Evolutionary conservation across 2,329 filamentous ascomycete species (phyloP).

Genomic region (Sphaerulina vaccinii): DNA sequence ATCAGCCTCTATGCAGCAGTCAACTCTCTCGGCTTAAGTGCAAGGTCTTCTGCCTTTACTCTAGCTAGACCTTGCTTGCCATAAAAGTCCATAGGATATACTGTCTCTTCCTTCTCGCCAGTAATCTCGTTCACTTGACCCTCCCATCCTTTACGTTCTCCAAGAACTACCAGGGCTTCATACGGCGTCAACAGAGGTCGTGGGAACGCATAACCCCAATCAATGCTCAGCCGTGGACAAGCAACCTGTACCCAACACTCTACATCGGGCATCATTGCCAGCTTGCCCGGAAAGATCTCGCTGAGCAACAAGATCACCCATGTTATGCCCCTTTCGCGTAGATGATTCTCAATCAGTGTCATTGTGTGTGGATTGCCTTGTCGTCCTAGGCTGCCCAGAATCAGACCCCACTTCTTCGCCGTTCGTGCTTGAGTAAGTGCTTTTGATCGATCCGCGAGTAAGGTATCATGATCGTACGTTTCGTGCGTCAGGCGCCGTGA

Average conservation of each 20-base stretch:
- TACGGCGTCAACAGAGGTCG: constrained; percentile 88
- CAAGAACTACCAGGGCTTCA: constrained; percentile 88
- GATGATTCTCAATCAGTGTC: constrained; percentile 74
- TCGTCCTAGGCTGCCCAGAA: constrained; percentile 84
- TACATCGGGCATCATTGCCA: constrained; percentile 88
- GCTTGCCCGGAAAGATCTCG: constrained; percentile 94
- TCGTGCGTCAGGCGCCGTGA: constrained; percentile 88
- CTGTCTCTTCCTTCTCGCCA: constrained; percentile 23
- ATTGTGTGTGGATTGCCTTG: constrained; percentile 96
- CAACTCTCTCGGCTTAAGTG: constrained; percentile 12
- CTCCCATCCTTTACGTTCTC: constrained; percentile 69
- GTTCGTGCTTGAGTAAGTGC: constrained; percentile 74
- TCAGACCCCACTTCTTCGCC: constrained; percentile 90
- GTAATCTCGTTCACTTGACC: constrained; percentile 24
- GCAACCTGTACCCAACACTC: constrained; percentile 99
- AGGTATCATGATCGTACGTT: constrained; percentile 86
- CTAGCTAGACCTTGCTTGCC: constrained; percentile 85
- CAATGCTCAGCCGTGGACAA: constrained; percentile 93
- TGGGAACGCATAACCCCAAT: constrained; percentile 97
- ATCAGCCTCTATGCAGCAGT: not conserved
- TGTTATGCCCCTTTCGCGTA: constrained; percentile 70
- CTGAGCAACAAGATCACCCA: constrained; percentile 83
- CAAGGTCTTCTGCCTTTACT: constrained; percentile 53
- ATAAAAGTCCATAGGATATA: constrained; percentile 98
- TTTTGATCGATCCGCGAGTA: constrained; percentile 74